Conservation (phyloP, 2,329 filamentous ascomycete species). For the Alternaria solani region DNA sequence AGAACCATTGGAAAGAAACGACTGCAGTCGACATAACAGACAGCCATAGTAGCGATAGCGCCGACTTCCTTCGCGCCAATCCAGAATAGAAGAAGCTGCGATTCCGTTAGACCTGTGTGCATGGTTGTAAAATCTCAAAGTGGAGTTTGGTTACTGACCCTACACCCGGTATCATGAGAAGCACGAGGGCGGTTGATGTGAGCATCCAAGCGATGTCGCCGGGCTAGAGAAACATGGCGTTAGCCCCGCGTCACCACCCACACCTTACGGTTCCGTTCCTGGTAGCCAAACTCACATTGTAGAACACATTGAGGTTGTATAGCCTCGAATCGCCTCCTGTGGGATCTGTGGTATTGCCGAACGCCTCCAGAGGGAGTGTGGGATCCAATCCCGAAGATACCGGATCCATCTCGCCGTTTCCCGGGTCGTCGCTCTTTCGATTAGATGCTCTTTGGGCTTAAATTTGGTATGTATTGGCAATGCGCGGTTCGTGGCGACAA, state of each 20-base stretch:
- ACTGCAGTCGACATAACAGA: conserved; percentile 82
- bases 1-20: conserved; percentile 92
- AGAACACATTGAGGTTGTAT: conserved; percentile 83
- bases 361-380: conserved; percentile 45
- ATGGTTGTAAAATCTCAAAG: neutral
- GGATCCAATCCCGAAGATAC: conserved; percentile 37
- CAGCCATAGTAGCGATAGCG: conserved; percentile 84
- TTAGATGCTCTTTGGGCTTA: neutral
- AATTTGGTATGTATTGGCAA: neutral
- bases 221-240: conserved; percentile 58
- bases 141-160: conserved; percentile 57
- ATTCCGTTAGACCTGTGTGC: conserved; percentile 6
- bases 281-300: conserved; percentile 66
- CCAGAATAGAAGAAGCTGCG: conserved; percentile 89
- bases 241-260: conserved; percentile 32
- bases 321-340: conserved; percentile 72
- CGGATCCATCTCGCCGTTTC: conserved; percentile 38
- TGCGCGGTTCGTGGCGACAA: neutral
- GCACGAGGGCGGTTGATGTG: conserved; percentile 77
- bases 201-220: conserved; percentile 87
- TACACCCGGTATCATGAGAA: conserved; percentile 93
- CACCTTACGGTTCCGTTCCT: conserved; percentile 14
- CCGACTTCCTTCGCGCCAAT: conserved; percentile 86
- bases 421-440: neutral
- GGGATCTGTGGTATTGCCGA: conserved; percentile 66